Conservation (phyloP, 2,329 filamentous ascomycete genomes). For the Xylariaceae sp. region DNA sequence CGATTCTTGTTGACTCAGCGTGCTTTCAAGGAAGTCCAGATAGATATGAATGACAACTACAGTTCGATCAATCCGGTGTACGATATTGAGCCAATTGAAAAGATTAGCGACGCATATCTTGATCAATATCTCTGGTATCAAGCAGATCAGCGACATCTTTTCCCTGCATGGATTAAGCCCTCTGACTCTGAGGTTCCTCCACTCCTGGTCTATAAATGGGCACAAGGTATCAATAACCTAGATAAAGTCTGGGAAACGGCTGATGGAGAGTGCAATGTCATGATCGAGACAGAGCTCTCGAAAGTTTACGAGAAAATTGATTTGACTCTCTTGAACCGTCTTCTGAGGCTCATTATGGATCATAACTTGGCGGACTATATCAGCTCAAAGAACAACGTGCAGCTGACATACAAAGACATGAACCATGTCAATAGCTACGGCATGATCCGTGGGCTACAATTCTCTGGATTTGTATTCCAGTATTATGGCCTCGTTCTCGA, state of each 20-base stretch:
- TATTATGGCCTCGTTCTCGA: conserved; percentile 97
- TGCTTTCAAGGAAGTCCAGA: conserved; percentile 98
- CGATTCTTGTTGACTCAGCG: conserved; percentile 95
- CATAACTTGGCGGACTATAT: conserved; percentile 99
- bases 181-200: conserved; percentile 98
- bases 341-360: conserved; percentile 96
- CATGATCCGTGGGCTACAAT: conserved; percentile 96
- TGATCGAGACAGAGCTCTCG: conserved; percentile 98
- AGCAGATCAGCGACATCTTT: conserved; percentile 93
- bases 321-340: conserved; percentile 89
- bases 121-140: conserved; percentile 99
- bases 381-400: conserved; percentile 98
- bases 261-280: conserved; percentile 95
- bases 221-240: conserved; percentile 98
- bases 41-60: conserved; percentile 99
- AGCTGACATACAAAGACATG: conserved; percentile 99
- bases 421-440: conserved; percentile 99
- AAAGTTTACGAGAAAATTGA: conserved; percentile 99
- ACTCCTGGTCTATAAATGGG: conserved; percentile 96
- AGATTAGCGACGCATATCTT: conserved; percentile 98
- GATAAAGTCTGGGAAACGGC: conserved; percentile 93
- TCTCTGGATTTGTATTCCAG: conserved; percentile 98
- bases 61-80: conserved; percentile 99
- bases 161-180: conserved; percentile 98
- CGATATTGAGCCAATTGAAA: conserved; percentile 98